Evolutionary conservation across 169 alveolate species (phyloP).

Genomic region (Plasmodium malariae): DNA sequence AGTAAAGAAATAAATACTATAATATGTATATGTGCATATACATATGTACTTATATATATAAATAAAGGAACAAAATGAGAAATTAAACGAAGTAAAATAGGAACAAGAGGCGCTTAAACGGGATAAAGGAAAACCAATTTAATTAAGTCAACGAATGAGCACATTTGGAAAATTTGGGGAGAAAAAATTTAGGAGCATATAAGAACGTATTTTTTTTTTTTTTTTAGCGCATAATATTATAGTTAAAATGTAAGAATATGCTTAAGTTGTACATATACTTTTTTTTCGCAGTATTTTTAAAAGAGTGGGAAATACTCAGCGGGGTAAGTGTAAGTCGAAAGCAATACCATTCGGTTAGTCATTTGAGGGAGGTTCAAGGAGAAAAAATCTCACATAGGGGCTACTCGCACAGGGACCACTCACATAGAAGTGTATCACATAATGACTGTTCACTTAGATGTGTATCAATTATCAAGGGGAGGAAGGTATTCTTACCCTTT

Average conservation of each 20-base stretch:
- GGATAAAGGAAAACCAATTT: not conserved
- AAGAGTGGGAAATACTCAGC: not conserved
- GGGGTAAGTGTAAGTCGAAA: not conserved
- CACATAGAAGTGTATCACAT: too few species aligned
- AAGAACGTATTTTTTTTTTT: not conserved
- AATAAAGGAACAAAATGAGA: not conserved
- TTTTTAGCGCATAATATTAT: not conserved
- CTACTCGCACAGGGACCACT: too few species aligned
- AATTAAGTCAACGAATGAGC: not conserved
- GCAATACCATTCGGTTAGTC: not conserved
- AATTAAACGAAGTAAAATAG: constrained; percentile 4
- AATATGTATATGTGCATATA: not conserved
- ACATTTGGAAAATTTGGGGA: not conserved
- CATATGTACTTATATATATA: not conserved
- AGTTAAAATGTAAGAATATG: constrained; percentile 33
- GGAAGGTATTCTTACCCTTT: too few species aligned
- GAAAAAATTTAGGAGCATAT: not conserved
- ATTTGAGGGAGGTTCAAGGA: not conserved
- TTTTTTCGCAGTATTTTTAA: constrained; percentile 15
- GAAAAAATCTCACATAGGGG: too few species aligned
- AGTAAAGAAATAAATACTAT: too few species aligned
- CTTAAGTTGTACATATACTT: constrained; percentile 4
- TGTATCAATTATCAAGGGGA: too few species aligned
- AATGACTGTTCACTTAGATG: too few species aligned
- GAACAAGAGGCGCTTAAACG: not conserved